Conservation (phyloP, 805 yeast genomes). For the Torulaspora quercuum region DNA sequence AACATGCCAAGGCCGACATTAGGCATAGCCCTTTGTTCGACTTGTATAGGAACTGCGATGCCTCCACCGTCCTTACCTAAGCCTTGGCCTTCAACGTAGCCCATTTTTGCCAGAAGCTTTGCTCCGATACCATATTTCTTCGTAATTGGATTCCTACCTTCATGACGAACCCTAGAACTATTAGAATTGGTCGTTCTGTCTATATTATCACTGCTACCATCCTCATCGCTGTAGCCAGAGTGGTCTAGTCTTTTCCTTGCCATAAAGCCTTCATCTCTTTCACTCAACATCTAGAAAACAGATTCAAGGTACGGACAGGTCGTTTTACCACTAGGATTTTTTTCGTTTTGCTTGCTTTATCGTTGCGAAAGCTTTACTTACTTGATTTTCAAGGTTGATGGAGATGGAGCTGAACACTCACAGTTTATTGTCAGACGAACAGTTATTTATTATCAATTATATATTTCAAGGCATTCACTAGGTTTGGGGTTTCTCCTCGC, state of each 20-base stretch:
- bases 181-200: neutral
- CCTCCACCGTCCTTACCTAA: slow-evolving; percentile 75
- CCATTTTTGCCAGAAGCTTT: slow-evolving; percentile 73
- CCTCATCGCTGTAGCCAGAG: slow-evolving; percentile 26
- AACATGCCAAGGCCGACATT: slow-evolving; percentile 73
- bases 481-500: too few species aligned
- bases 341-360: too few species aligned
- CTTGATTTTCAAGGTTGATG: too few species aligned
- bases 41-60: slow-evolving; percentile 74
- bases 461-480: too few species aligned
- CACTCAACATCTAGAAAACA: slow-evolving; percentile 1
- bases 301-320: neutral
- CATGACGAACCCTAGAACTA: neutral
- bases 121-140: slow-evolving; percentile 82
- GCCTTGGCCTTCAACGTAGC: slow-evolving; percentile 79
- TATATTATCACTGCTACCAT: slow-evolving; percentile 18
- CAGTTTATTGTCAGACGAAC: too few species aligned
- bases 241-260: slow-evolving; percentile 13
- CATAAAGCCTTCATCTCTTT: slow-evolving; percentile 1
- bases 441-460: too few species aligned
- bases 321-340: too few species aligned
- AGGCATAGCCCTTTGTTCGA: slow-evolving; percentile 53
- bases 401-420: too few species aligned
- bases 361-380: too few species aligned
- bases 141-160: slow-evolving; percentile 6